Conservation (phyloP, 2,329 filamentous ascomycete species). For the Colletotrichum zoysiae region DNA sequence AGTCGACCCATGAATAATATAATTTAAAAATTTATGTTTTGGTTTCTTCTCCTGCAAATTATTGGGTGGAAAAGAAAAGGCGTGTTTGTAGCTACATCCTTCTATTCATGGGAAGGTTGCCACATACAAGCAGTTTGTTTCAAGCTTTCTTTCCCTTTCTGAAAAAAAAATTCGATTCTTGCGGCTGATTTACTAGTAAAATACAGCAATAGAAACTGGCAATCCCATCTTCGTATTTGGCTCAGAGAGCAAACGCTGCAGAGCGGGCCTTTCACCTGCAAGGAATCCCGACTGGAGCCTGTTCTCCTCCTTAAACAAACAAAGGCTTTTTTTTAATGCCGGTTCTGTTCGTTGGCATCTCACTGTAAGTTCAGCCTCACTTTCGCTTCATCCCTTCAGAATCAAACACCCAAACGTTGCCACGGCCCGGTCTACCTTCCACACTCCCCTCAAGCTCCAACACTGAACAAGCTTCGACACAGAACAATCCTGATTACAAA, state of each 20-base stretch:
- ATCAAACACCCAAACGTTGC: no score
- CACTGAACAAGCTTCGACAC: no score
- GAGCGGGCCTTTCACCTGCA: no score
- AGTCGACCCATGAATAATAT: no score
- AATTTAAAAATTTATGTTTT: no score
- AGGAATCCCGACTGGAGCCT: rapidly evolving
- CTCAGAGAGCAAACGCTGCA: background rate
- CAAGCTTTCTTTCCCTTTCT: background rate
- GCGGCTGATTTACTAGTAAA: background rate
- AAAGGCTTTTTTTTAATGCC: background rate
- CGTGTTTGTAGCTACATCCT: background rate
- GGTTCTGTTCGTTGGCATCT: background rate
- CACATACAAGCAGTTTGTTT: background rate
- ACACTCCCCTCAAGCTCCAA: background rate
- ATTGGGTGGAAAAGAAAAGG: background rate
- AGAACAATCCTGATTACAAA: background rate
- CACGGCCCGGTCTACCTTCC: no score
- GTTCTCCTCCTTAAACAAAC: background rate
- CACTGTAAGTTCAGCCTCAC: background rate
- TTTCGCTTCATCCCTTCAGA: background rate
- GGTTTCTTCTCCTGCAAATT: no score
- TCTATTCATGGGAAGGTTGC: background rate
- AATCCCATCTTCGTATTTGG: background rate
- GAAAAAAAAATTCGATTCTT: no score
- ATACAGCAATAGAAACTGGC: background rate